phyloP scores from a whole-genome alignment of 257 asterid genomes.

The Primulina huaijiensis region DNA sequence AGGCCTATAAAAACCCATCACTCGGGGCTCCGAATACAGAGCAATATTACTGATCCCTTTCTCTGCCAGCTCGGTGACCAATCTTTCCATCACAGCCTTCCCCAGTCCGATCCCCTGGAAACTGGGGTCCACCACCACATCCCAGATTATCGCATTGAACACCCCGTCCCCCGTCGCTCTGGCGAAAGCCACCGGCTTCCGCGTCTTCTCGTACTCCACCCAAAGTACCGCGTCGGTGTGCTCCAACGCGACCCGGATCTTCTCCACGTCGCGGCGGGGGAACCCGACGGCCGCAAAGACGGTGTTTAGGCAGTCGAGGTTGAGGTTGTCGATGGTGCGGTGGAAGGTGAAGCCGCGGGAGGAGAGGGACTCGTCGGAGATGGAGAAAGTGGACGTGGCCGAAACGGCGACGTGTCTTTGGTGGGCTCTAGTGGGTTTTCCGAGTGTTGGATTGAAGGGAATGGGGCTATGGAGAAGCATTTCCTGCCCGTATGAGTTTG shows the following conservation, averaged over 20 bases:
- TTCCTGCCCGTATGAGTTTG: slow-evolving; percentile 1
- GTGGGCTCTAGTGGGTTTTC: slow-evolving; percentile 26
- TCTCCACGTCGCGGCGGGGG: slow-evolving; percentile 72
- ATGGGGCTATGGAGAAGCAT: slow-evolving; percentile 59
- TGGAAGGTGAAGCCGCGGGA: slow-evolving; percentile 84
- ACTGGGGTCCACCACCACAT: slow-evolving; percentile 95
- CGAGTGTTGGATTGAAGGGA: slow-evolving; percentile 32
- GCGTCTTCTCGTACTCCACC: slow-evolving; percentile 66
- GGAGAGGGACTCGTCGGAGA: slow-evolving; percentile 57
- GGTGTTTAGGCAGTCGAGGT: slow-evolving; percentile 82
- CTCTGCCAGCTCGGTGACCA: slow-evolving; percentile 54
- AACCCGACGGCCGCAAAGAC: slow-evolving; percentile 86
- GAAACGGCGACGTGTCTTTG: slow-evolving; percentile 30
- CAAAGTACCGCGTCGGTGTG: slow-evolving; percentile 80
- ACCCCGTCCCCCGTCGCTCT: slow-evolving; percentile 97
- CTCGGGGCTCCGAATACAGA: slow-evolving; percentile 95
- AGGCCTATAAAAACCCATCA: slow-evolving; percentile 82
- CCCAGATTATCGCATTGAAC: slow-evolving; percentile 91
- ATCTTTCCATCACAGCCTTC: slow-evolving; percentile 90
- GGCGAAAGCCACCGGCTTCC: slow-evolving; percentile 86
- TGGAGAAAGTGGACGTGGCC: slow-evolving; percentile 29
- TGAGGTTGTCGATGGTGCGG: slow-evolving; percentile 46
- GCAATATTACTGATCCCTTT: slow-evolving; percentile 81
- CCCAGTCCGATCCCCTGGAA: slow-evolving; percentile 90
- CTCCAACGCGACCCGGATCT: slow-evolving; percentile 78